phyloP scores from a whole-genome alignment of 257 asterid genomes.

The Handroanthus guayacan region DNA sequence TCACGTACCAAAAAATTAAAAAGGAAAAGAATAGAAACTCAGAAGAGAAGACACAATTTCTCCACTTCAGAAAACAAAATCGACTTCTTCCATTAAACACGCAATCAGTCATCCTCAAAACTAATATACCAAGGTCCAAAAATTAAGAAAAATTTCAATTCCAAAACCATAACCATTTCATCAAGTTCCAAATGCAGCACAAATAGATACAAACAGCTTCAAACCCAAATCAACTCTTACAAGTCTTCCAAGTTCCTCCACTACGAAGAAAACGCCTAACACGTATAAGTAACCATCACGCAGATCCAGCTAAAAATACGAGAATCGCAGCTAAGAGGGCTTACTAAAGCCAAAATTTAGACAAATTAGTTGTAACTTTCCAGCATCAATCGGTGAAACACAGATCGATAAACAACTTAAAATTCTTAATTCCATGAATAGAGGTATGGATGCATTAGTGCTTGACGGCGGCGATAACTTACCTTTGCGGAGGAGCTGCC shows the following conservation, averaged over 20 bases:
- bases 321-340: constrained; percentile 3
- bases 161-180: neutral
- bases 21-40: no score
- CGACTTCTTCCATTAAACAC: neutral
- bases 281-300: neutral
- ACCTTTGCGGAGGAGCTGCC: constrained; percentile 35
- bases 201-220: neutral
- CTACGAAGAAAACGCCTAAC: neutral
- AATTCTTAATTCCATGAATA: neutral
- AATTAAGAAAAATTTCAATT: neutral
- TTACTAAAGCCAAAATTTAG: neutral
- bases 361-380: neutral
- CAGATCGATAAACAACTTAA: neutral
- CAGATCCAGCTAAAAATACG: neutral
- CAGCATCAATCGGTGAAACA: neutral
- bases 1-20: no score
- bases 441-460: neutral
- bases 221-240: neutral
- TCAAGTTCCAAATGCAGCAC: neutral
- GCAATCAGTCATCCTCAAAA: neutral
- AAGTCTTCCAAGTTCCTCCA: neutral
- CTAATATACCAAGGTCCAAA: neutral
- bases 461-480: constrained; percentile 1
- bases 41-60: no score
- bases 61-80: neutral